Percentiles rank a stretch among this genome's conserved stretches.
These are phyloP conservation scores for Ophiostoma australiae DNA, from an alignment of 2,329 filamentous ascomycete species.

Conservation along the genomic window DNA sequence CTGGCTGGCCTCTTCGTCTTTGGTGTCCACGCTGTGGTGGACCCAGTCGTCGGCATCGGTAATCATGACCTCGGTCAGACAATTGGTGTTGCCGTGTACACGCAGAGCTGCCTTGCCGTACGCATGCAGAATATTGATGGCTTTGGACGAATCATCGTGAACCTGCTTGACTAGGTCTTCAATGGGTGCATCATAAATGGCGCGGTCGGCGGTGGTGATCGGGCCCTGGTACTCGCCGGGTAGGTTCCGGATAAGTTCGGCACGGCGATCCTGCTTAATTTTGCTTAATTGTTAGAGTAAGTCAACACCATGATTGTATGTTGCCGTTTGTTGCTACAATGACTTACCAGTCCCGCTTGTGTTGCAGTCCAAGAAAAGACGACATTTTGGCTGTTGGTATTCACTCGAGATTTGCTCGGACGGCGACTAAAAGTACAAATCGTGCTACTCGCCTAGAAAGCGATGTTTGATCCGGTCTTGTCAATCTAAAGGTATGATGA, in stretches of 20 bases:
- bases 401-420: neutral
- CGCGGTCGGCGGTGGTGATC: constrained; percentile 59
- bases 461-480: neutral
- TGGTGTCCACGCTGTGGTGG: constrained; percentile 19
- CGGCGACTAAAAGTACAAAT: neutral
- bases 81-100: constrained; percentile 84
- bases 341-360: constrained; percentile 26
- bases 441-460: neutral
- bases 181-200: constrained; percentile 68
- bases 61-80: constrained; percentile 81
- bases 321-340: neutral
- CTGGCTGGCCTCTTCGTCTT: constrained; percentile 37
- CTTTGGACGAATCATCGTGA: constrained; percentile 60
- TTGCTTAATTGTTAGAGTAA: constrained; percentile 48
- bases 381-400: constrained; percentile 18
- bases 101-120: constrained; percentile 83
- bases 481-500: neutral
- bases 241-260: constrained; percentile 62
- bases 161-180: constrained; percentile 73
- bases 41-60: constrained; percentile 72
- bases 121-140: constrained; percentile 70
- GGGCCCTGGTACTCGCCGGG: constrained; percentile 56
- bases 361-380: constrained; percentile 25
- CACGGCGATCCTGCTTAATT: constrained; percentile 73
- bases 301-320: neutral